phyloP scores from a whole-genome alignment of 306 rosid genomes.

The Rosa rugosa region DNA sequence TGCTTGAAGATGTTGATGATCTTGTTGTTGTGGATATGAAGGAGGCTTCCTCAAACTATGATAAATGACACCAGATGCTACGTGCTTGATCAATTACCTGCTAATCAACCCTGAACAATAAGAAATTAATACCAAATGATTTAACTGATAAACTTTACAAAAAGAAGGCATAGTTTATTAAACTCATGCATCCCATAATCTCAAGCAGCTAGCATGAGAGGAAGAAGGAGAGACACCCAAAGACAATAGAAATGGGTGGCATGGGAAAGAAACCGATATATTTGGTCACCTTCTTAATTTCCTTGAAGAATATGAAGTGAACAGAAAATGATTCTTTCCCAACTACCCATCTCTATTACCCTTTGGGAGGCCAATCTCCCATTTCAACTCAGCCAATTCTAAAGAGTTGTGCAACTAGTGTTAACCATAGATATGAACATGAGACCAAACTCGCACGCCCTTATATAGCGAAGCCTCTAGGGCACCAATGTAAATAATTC shows the following conservation, averaged over 20 bases:
- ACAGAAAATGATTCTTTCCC: not conserved
- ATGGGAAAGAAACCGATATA: constrained; percentile 14
- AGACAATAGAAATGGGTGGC: constrained; percentile 29
- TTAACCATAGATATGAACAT: not conserved
- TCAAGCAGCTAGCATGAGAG: not conserved
- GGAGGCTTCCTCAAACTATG: not conserved
- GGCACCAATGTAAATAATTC: not conserved
- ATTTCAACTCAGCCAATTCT: constrained; percentile 18
- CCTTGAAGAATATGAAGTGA: not conserved
- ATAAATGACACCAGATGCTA: not conserved
- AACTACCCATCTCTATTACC: constrained; percentile 24
- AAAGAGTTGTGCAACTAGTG: not conserved
- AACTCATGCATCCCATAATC: too few relatives aligned
- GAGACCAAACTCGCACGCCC: not conserved
- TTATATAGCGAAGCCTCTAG: not conserved
- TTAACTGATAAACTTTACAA: not conserved
- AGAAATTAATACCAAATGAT: not conserved
- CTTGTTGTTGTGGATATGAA: not conserved
- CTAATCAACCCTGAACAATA: not conserved
- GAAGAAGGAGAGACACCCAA: constrained; percentile 20
- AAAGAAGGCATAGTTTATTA: not conserved
- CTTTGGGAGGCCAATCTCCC: constrained; percentile 19
- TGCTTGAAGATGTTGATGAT: not conserved
- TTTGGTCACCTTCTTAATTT: not conserved
- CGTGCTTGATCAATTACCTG: not conserved